These are phyloP conservation scores for Ramaria sp. DNA, from an alignment of 768 basidiomycete genomes.

Conservation along the genomic window DNA sequence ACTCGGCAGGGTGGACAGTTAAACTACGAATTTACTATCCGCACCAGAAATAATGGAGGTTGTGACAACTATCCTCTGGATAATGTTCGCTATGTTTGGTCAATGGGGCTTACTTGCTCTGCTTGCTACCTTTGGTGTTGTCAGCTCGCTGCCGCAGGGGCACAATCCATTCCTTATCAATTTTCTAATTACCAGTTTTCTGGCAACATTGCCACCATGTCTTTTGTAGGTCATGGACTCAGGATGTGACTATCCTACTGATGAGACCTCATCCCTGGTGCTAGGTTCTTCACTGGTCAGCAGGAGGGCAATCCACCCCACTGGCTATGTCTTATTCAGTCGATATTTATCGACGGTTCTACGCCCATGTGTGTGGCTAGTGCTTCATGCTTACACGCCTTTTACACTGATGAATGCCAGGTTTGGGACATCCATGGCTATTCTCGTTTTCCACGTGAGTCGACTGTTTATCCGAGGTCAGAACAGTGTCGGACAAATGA, in stretches of 20 bases:
- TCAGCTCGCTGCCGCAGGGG: not conserved
- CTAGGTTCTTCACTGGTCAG: not conserved
- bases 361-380: not conserved
- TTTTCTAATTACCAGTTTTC: not conserved
- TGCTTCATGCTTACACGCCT: not conserved
- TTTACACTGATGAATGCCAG: not conserved
- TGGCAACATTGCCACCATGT: not conserved
- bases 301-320: not conserved
- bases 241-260: not conserved
- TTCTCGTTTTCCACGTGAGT: not conserved
- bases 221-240: not conserved
- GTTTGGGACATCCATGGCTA: not conserved
- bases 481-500: not conserved
- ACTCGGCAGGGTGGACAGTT: not conserved
- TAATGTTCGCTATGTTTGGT: not conserved
- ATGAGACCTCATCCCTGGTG: not conserved
- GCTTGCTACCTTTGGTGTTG: not conserved
- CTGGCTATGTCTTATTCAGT: not conserved
- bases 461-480: not conserved
- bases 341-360: not conserved
- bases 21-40: not conserved
- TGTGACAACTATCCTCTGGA: not conserved
- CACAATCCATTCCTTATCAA: slow-evolving; percentile 1
- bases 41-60: not conserved
- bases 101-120: not conserved